phyloP scores from a whole-genome alignment of 75 land plant species.

The Pinus tabuliformis region DNA sequence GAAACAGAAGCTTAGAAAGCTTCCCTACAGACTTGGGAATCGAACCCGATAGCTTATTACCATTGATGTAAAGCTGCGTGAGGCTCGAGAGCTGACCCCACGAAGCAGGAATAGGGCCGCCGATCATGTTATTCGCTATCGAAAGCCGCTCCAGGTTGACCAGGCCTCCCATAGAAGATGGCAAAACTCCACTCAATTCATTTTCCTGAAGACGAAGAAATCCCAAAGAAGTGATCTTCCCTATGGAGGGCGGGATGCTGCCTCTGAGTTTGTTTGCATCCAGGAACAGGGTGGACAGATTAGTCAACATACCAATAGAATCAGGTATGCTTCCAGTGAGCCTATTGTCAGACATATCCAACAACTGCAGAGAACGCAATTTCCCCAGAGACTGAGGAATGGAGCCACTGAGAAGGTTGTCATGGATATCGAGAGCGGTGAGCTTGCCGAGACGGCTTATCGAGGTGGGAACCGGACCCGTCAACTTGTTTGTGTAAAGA shows the following conservation, averaged over 20 bases:
- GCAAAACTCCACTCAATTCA: constrained; percentile 12
- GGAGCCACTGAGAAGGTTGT: constrained; percentile 16
- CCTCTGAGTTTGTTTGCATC: constrained; percentile 28
- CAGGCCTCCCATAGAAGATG: constrained; percentile 13
- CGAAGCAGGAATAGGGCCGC: constrained; percentile 32
- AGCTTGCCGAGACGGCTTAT: not conserved
- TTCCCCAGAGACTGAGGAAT: constrained; percentile 28
- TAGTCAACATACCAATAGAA: not conserved
- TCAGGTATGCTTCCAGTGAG: constrained; percentile 51
- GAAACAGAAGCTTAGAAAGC: constrained; percentile 21
- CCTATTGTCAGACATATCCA: constrained; percentile 43
- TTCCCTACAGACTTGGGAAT: constrained; percentile 38
- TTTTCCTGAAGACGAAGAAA: constrained; percentile 28
- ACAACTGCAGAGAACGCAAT: constrained; percentile 8
- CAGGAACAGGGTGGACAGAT: constrained; percentile 13
- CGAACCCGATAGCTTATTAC: constrained; percentile 33
- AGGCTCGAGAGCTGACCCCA: constrained; percentile 18
- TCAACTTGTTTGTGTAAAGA: constrained; percentile 43
- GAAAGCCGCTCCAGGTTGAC: constrained; percentile 23
- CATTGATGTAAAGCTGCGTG: constrained; percentile 22
- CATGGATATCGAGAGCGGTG: constrained; percentile 14
- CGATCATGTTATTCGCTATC: constrained; percentile 19
- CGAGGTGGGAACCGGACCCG: constrained; percentile 48
- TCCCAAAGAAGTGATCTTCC: constrained; percentile 11
- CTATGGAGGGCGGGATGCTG: constrained; percentile 22